Evolutionary conservation across 2,329 filamentous ascomycete genomes (phyloP), one percentile per base, ranked within the genome.

Genomic region (Verticillium isaacii): DNA sequence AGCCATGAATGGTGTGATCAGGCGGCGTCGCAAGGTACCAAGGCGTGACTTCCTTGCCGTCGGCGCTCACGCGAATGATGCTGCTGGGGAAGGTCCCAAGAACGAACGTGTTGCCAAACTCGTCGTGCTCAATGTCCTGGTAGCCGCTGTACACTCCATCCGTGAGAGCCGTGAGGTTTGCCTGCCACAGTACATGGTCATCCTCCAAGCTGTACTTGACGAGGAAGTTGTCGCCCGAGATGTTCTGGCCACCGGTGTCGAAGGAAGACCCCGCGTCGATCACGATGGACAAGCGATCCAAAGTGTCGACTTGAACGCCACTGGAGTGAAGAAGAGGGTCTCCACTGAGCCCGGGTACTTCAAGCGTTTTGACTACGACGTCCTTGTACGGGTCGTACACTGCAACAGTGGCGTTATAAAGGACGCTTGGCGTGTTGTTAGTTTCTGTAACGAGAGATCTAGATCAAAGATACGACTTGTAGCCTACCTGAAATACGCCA

Each of bases 61-160:
- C 65, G 32, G 69, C 57, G 32, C 68, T 68, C 11, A 76, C 69
- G 14, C 71, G 70, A 56, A 77, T 63, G 17, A 79, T 69, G 7
- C 72, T 74, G 23, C 73, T 72, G 0, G 76, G 75, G 9, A 67
- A 78, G 0, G 74, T 76, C 50, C 77, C 75, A 0, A 78, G 66
- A 7, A 75, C 72, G 58, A 73, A 79, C 0, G 73, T 71, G 67
- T 75, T 74, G 9, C 75, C 74, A 2, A 64, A 64, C 1, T 58
- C 50, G 57, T 77, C 76, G 58, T 74, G 71, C 41, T 74, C 75
- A 3, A 77, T 68, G 58, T 79, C 77, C 61, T 78, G 76, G 39
- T 72, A 77, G 6, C 74, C 77, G 29, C 74, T 71, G 63, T 74
- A 78, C 0, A 58, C 60, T 3, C 72, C 72, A 0, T 63, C 58